A percentile compares a stretch with the other conserved stretches of the same genome.
Conservation (phyloP, 805 yeast genomes). For the Sungouiella thailandica region DNA sequence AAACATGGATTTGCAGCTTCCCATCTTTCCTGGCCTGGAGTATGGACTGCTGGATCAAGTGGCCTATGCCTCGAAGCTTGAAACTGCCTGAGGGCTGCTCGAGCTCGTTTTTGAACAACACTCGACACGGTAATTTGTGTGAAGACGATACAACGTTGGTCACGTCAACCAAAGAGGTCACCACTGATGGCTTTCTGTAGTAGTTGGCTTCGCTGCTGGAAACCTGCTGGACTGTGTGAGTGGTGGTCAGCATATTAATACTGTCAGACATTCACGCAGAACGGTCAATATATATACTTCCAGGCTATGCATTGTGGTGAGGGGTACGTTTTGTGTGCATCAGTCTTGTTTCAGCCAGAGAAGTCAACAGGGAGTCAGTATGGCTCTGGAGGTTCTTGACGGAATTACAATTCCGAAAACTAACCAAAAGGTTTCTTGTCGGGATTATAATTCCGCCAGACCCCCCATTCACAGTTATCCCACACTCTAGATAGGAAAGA, state of each 20-base stretch:
- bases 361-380: too few species aligned
- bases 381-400: too few species aligned
- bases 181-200: constrained; percentile 23
- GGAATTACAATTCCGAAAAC: too few species aligned
- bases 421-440: too few species aligned
- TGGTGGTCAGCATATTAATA: too few species aligned
- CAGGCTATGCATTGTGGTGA: too few species aligned
- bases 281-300: too few species aligned
- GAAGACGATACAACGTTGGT: constrained; percentile 14
- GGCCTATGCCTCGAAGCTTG: constrained; percentile 52
- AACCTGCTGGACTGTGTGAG: neutral
- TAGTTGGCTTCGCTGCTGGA: neutral
- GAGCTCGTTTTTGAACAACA: constrained; percentile 45
- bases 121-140: constrained; percentile 27
- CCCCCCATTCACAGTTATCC: neutral
- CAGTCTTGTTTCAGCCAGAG: too few species aligned
- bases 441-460: constrained; percentile 8
- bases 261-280: too few species aligned
- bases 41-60: constrained; percentile 35
- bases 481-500: too few species aligned
- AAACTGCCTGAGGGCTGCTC: constrained; percentile 56
- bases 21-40: constrained; percentile 19
- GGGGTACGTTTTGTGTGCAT: too few species aligned
- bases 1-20: constrained; percentile 32
- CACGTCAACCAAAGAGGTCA: constrained; percentile 38